phyloP scores from a whole-genome alignment of 768 basidiomycete genomes.

The Exidia glandulosa region DNA sequence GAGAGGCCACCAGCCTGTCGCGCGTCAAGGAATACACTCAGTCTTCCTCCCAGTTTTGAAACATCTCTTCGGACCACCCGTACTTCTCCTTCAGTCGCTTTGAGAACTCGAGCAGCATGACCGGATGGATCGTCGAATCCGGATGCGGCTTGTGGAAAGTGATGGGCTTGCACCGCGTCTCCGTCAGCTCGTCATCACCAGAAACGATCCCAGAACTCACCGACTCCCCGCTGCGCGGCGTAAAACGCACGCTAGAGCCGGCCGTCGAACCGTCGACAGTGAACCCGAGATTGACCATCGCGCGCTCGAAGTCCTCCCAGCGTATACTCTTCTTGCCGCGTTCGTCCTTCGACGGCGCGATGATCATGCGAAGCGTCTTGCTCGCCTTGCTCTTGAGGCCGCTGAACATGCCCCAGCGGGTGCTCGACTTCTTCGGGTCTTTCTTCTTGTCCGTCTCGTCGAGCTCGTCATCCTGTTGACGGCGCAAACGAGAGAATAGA shows the following conservation, averaged over 20 bases:
- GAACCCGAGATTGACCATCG: constrained; percentile 75
- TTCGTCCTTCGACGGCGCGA: constrained; percentile 22
- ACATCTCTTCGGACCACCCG: constrained; percentile 48
- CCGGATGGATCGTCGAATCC: constrained; percentile 47
- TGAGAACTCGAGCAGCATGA: constrained; percentile 40
- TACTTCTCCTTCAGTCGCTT: constrained; percentile 51
- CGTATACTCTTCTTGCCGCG: constrained; percentile 51
- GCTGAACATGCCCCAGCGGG: constrained; percentile 26
- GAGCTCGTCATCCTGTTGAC: constrained; percentile 28
- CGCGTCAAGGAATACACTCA: too few relatives aligned
- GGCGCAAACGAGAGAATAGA: constrained; percentile 35
- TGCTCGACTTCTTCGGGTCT: constrained; percentile 45
- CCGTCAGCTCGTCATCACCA: constrained; percentile 1
- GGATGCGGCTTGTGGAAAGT: constrained; percentile 76
- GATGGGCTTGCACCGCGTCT: constrained; percentile 37
- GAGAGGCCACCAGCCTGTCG: too few relatives aligned
- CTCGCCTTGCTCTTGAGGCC: constrained; percentile 20
- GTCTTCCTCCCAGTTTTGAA: constrained; percentile 10
- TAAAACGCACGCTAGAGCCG: constrained; percentile 74
- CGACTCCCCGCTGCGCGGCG: constrained; percentile 49
- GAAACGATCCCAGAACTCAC: constrained; percentile 28
- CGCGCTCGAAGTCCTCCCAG: constrained; percentile 65
- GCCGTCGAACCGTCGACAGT: constrained; percentile 61
- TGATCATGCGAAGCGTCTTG: background rate
- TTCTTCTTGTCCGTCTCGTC: constrained; percentile 20